phyloP scores from a whole-genome alignment of 2,329 filamentous ascomycete species.

The Alternaria sp. region DNA sequence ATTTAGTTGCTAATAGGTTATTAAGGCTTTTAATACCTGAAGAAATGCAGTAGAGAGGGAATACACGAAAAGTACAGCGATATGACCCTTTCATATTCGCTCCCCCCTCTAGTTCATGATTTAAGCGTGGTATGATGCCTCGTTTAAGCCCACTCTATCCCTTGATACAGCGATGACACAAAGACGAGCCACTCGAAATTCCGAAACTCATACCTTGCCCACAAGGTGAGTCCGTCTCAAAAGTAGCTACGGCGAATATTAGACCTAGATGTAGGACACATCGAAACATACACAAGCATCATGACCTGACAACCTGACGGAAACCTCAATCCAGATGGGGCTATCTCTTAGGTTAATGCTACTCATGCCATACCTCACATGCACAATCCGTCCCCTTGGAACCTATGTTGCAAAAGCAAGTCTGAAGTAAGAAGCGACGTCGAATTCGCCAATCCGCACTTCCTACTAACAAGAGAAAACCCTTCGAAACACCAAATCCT shows the following conservation, averaged over 20 bases:
- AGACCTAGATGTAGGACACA: background rate
- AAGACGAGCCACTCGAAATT: background rate
- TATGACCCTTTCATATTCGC: background rate
- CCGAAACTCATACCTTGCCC: background rate
- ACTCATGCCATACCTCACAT: background rate
- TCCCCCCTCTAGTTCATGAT: background rate
- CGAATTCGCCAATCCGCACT: no score
- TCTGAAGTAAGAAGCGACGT: no score
- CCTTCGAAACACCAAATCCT: no score
- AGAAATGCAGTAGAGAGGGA: background rate
- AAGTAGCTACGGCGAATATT: background rate
- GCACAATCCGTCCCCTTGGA: background rate
- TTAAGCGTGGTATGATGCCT: background rate
- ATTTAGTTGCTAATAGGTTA: no score
- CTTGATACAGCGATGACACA: background rate
- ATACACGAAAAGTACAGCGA: background rate
- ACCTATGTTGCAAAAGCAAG: background rate
- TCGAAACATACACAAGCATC: background rate
- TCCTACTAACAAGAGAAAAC: no score
- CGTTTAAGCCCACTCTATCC: background rate
- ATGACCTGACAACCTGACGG: background rate
- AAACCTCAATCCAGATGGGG: background rate
- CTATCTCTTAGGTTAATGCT: background rate
- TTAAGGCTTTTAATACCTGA: background rate
- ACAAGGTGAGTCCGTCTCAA: background rate